These are phyloP conservation scores for Geranium incanum DNA, from an alignment of 441 rosid species.

Conservation along the genomic window DNA sequence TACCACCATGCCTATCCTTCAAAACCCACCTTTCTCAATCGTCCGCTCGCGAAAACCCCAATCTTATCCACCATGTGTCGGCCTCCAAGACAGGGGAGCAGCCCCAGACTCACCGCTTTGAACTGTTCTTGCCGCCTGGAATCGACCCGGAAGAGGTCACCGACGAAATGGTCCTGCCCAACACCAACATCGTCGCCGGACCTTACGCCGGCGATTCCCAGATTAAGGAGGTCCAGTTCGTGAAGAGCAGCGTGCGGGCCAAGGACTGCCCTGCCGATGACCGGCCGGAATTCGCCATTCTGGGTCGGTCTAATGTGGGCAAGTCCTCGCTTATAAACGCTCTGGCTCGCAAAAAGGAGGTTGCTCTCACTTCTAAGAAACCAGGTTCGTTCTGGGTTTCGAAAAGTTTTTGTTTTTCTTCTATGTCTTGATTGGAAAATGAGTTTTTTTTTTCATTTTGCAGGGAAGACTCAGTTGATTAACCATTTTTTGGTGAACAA, in stretches of 20 bases:
- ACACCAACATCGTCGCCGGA: constrained; percentile 66
- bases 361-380: constrained; percentile 88
- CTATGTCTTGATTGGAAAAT: background rate
- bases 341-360: constrained; percentile 69
- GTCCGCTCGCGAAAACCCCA: constrained; percentile 19
- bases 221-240: constrained; percentile 75
- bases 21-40: constrained; percentile 17
- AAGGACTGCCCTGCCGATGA: constrained; percentile 79
- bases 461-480: constrained; percentile 88
- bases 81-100: constrained; percentile 38
- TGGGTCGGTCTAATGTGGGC: constrained; percentile 87
- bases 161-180: constrained; percentile 65
- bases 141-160: constrained; percentile 46
- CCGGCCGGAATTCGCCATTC: constrained; percentile 71
- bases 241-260: constrained; percentile 75
- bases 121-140: constrained; percentile 57
- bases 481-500: constrained; percentile 86
- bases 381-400: constrained; percentile 38
- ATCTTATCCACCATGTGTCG: constrained; percentile 24
- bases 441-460: constrained; percentile 5
- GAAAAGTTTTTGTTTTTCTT: background rate
- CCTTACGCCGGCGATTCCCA: constrained; percentile 84
- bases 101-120: constrained; percentile 30
- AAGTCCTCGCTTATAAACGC: constrained; percentile 86
- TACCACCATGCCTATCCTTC: constrained; percentile 21